Conservation (phyloP, 2,329 filamentous ascomycete genomes). For the Fusarium dimerum region DNA sequence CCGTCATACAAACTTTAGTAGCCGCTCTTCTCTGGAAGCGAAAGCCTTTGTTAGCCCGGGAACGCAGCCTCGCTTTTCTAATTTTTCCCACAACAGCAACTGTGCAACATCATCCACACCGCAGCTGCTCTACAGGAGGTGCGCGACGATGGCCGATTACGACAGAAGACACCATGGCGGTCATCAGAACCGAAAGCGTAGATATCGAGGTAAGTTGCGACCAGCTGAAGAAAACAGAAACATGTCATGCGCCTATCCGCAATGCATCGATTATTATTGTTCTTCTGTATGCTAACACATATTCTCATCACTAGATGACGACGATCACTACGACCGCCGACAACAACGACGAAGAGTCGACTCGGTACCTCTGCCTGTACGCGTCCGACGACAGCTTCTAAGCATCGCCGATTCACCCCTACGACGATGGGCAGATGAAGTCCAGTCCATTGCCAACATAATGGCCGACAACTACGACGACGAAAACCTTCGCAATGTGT, state of each 20-base stretch:
- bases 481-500: constrained; percentile 71
- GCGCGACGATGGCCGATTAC: constrained; percentile 52
- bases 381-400: constrained; percentile 76
- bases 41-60: no score
- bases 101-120: constrained; percentile 6
- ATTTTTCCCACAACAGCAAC: constrained; percentile 2
- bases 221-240: constrained; percentile 26
- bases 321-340: constrained; percentile 76
- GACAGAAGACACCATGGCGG: constrained; percentile 55
- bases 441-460: constrained; percentile 71
- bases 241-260: not conserved
- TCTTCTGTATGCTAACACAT: constrained; percentile 19
- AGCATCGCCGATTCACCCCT: constrained; percentile 80
- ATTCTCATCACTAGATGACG: constrained; percentile 51
- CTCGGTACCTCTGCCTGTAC: constrained; percentile 66
- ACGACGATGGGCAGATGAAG: constrained; percentile 77
- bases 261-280: constrained; percentile 10
- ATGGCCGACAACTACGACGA: constrained; percentile 86
- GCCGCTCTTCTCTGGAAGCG: no score
- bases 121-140: constrained; percentile 10
- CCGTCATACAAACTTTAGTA: no score
- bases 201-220: constrained; percentile 67
- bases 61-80: no score
- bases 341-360: constrained; percentile 74
- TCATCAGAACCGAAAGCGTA: constrained; percentile 70